A percentile compares a stretch with the other conserved stretches of the same genome.
phyloP scores from a whole-genome alignment of 371 early-diverging fungal species.

The Entomophthora muscae region DNA sequence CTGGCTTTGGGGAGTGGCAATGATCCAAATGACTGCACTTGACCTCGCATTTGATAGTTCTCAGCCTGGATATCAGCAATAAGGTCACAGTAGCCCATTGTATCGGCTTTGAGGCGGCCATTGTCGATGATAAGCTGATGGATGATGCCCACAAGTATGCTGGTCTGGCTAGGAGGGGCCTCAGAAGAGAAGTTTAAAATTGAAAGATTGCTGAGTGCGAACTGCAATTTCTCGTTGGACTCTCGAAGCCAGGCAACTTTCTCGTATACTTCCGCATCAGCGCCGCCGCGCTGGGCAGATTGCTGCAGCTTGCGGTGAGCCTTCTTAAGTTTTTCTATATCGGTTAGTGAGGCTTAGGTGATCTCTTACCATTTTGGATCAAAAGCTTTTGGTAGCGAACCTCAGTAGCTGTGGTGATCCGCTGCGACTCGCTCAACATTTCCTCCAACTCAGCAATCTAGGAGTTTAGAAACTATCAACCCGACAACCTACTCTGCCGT shows the following conservation, averaged over 20 bases:
- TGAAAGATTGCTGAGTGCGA: neutral
- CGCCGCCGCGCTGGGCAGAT: neutral
- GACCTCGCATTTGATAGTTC: neutral
- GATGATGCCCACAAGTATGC: neutral
- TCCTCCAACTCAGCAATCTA: constrained; percentile 1
- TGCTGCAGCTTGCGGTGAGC: neutral
- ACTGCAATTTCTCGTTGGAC: neutral
- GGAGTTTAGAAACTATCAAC: too few relatives aligned
- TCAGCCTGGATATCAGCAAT: neutral
- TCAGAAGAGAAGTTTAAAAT: neutral
- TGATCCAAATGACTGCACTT: neutral
- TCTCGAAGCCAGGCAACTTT: constrained; percentile 2
- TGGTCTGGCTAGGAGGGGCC: neutral
- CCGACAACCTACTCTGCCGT: neutral
- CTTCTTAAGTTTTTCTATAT: constrained; percentile 2
- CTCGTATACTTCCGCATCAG: neutral
- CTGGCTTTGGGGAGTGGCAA: neutral
- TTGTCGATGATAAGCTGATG: constrained; percentile 3
- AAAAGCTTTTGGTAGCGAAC: neutral
- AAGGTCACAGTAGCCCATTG: neutral
- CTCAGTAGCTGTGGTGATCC: neutral
- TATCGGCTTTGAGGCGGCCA: neutral
- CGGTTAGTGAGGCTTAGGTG: neutral
- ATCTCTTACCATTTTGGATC: neutral
- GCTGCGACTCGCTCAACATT: neutral